A percentile compares a stretch with the other conserved stretches of the same genome.
Evolutionary conservation across 345 rosid species (phyloP).

Genomic region (Litchi chinensis): DNA sequence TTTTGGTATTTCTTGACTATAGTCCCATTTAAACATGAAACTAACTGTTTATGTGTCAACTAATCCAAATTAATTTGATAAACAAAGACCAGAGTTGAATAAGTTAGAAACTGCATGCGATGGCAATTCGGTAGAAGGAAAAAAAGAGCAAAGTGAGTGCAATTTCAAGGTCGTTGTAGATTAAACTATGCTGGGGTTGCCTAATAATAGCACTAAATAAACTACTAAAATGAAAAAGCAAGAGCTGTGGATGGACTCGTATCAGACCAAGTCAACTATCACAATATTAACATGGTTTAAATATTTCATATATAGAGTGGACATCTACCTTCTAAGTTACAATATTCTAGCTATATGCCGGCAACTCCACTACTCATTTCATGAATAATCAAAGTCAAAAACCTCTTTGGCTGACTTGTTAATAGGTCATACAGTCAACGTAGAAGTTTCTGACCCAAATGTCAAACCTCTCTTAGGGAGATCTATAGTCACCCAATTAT

Average conservation of each 20-base stretch:
- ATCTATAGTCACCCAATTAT: not conserved
- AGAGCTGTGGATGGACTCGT: not conserved
- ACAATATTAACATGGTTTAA: not conserved
- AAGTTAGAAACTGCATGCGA: not conserved
- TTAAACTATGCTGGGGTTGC: not conserved
- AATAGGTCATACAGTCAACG: not conserved
- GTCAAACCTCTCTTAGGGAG: not conserved
- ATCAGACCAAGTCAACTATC: not conserved
- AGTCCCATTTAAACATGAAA: not conserved
- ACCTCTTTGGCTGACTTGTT: not conserved
- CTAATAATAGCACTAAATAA: not conserved
- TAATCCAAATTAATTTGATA: not conserved
- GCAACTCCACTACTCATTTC: not conserved
- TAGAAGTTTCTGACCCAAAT: not conserved
- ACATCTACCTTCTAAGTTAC: not conserved
- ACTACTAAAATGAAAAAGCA: not conserved
- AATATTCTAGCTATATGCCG: not conserved
- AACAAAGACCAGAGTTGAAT: not conserved
- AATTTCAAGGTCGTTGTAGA: not conserved
- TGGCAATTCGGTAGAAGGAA: not conserved
- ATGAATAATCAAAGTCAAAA: not conserved
- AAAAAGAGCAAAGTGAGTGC: not conserved
- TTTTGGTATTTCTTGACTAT: slow-evolving; percentile 1
- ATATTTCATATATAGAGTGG: not conserved
- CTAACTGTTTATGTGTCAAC: not conserved